These are phyloP conservation scores for Microdochium bolleyi DNA, from an alignment of 2,329 filamentous ascomycete species.

Conservation along the genomic window DNA sequence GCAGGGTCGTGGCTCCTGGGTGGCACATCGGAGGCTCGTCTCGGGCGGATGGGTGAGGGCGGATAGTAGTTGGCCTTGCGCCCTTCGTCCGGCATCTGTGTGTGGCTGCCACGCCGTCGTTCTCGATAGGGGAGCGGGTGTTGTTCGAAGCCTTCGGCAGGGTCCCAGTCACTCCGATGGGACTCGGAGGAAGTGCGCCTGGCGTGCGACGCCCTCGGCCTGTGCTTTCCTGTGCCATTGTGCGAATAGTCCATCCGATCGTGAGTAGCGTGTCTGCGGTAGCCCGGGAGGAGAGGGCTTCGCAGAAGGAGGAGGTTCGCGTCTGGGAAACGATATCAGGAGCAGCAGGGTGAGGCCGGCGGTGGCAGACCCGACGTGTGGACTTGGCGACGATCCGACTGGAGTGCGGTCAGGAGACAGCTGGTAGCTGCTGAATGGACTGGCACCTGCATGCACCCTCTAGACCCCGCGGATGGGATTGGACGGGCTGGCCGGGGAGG, in stretches of 20 bases:
- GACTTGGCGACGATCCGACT: background rate
- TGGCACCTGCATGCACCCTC: background rate
- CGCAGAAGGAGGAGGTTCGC: background rate
- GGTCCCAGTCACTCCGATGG: background rate
- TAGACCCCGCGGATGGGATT: background rate
- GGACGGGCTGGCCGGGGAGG: background rate
- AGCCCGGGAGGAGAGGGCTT: background rate
- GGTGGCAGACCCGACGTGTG: background rate
- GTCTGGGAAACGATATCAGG: background rate
- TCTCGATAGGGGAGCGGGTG: background rate
- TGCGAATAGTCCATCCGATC: background rate
- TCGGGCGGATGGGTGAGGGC: background rate
- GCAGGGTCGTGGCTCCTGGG: background rate
- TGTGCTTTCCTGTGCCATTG: background rate
- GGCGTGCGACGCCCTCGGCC: background rate
- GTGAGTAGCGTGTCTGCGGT: background rate
- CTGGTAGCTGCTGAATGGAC: slow-evolving; percentile 1
- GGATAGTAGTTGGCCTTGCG: background rate
- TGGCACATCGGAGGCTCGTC: background rate
- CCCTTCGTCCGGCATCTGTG: background rate
- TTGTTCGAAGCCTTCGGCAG: background rate
- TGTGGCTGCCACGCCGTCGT: background rate
- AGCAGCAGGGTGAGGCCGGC: background rate
- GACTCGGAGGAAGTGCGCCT: background rate
- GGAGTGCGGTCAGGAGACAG: background rate